Evolutionary conservation across 2,329 filamentous ascomycete genomes (phyloP), one percentile per base, ranked within the genome.

Genomic region (Myriangium duriaei): DNA sequence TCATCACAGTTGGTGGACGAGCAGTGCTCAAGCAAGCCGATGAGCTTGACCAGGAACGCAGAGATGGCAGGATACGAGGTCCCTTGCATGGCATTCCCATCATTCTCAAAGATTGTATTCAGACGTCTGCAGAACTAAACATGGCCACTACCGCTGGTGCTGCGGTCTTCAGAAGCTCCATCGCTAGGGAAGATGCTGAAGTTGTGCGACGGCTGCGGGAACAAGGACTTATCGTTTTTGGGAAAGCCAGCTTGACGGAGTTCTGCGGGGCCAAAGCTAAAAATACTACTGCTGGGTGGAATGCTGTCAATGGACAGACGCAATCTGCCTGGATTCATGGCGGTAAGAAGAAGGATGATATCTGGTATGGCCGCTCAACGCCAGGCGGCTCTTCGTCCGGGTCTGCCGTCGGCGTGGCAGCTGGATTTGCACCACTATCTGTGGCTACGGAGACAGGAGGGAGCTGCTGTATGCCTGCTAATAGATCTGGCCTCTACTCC

Each of bases 81-180:
- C 53, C 54, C 4, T 39, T 64, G n/a, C 61, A 65, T 46, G 61
- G 61, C 4, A 61, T 63, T 34, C 60, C 62, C 0, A 55, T 64
- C 32, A 51, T 64, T 1, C 29, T 62, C 10, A 63, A 65, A 44
- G 62, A 64, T 38, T 26, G 21, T n/a, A 26, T 26, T 26, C 21
- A 26, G 21, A 26, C 60, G 4, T 51, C 57, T 34, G 46, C 47
- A 5, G 52, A 49, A 13, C 41, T 60, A 21, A 59, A 59, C 2
- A 57, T 64, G 57, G 54, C 57, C 21, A 63, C 61, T 3, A 63
- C 59, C 14, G 59, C 56, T 13, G 62, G 62, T 48, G 51, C 40
- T 13, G 28, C 37, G 9, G 34, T 55, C 13, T 60, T 64, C 34
- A 53, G 55, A 2, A 56, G 55, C 16, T 55, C 58, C 29, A 51